Conservation (phyloP, 192 early-diverging fungal species). For the Gaertneriomyces semiglobifer region DNA sequence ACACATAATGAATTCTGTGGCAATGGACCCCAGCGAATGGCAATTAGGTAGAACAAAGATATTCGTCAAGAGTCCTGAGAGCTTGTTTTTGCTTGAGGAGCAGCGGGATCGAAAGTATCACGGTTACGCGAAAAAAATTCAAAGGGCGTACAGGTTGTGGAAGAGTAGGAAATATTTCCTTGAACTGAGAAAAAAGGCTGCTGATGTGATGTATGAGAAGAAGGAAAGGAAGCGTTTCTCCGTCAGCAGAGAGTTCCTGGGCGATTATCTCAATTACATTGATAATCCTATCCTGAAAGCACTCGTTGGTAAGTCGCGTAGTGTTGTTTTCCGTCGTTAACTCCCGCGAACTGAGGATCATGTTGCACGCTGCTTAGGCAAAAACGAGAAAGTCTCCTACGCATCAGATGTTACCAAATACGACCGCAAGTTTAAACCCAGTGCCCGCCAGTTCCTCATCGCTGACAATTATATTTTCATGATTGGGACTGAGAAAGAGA, state of each 20-base stretch:
- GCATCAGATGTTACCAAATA: conserved; percentile 52
- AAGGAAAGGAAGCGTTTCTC: conserved; percentile 92
- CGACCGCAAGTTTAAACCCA: conserved; percentile 58
- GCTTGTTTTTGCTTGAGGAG: conserved; percentile 86
- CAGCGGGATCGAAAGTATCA: conserved; percentile 95
- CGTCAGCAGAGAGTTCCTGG: conserved; percentile 80
- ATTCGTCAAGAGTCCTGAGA: conserved; percentile 95
- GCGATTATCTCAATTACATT: conserved; percentile 79
- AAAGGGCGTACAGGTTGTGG: conserved; percentile 82
- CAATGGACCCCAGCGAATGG: conserved; percentile 84
- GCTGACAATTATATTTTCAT: conserved; percentile 49
- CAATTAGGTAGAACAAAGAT: conserved; percentile 93
- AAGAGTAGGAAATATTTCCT: conserved; percentile 86
- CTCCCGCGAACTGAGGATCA: conserved; percentile 1
- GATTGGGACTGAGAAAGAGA: conserved; percentile 54
- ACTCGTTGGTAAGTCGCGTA: conserved; percentile 43
- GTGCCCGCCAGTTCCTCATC: conserved; percentile 46
- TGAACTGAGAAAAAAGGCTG: conserved; percentile 90
- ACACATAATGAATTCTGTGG: conserved; percentile 81
- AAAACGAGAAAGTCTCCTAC: conserved; percentile 54
- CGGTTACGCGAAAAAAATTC: conserved; percentile 89
- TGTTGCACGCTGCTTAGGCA: conserved; percentile 39
- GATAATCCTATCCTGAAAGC: conserved; percentile 56
- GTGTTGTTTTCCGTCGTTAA: conserved; percentile 3
- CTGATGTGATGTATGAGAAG: conserved; percentile 79